A percentile compares a stretch with the other conserved stretches of the same genome.
These are phyloP conservation scores for Candida xiaguanensis DNA, from an alignment of 805 yeast species.

Conservation along the genomic window DNA sequence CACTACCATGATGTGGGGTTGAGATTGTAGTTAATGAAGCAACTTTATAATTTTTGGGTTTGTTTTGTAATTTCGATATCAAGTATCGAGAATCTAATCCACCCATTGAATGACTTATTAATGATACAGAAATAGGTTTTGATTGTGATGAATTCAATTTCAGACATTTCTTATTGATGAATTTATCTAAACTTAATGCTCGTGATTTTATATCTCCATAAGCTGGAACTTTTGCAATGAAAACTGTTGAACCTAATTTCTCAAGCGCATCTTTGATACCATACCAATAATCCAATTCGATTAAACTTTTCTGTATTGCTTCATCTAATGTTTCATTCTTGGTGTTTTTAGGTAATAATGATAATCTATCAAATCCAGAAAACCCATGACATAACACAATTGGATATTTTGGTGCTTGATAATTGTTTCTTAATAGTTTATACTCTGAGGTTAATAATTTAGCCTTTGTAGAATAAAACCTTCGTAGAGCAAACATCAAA, in stretches of 20 bases:
- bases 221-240: constrained; percentile 78
- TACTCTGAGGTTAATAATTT: constrained; percentile 5
- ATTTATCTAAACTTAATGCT: constrained; percentile 53
- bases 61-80: constrained; percentile 47
- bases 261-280: constrained; percentile 67
- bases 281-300: constrained; percentile 70
- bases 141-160: constrained; percentile 8
- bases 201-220: constrained; percentile 72
- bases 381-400: constrained; percentile 84
- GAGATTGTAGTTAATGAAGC: constrained; percentile 78
- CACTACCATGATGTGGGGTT: constrained; percentile 87
- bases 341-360: constrained; percentile 17
- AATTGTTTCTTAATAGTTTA: constrained; percentile 27
- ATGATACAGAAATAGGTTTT: constrained; percentile 51
- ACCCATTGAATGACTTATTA: constrained; percentile 92
- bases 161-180: constrained; percentile 36
- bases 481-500: background rate
- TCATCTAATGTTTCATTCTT: background rate
- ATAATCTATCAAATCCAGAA: constrained; percentile 66
- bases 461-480: background rate
- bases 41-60: constrained; percentile 49
- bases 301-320: constrained; percentile 20
- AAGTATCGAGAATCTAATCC: constrained; percentile 82
- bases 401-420: constrained; percentile 64
- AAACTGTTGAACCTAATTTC: constrained; percentile 60